Conservation (phyloP, 1,284 basidiomycete species). For the Termitomyces sp. region DNA sequence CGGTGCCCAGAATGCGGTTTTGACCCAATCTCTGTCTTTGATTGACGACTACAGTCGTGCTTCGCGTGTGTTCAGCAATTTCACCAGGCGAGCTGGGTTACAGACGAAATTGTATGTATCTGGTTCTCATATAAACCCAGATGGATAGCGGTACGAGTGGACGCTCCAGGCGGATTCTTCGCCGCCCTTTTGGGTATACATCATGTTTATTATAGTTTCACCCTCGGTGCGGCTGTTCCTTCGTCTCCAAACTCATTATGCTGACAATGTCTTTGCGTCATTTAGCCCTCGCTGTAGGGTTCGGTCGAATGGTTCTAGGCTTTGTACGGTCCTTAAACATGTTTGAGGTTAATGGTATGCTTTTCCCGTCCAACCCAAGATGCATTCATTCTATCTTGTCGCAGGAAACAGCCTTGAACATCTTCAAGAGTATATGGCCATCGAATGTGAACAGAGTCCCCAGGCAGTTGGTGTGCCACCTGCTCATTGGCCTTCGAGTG, state of each 20-base stretch:
- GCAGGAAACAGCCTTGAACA: slow-evolving; percentile 54
- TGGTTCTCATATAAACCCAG: not conserved
- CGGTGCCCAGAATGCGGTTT: slow-evolving; percentile 32
- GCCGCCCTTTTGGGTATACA: slow-evolving; percentile 48
- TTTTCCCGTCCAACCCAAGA: slow-evolving; percentile 26
- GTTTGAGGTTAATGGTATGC: slow-evolving; percentile 53
- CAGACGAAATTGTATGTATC: not conserved
- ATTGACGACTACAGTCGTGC: slow-evolving; percentile 34
- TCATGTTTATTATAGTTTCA: slow-evolving; percentile 40
- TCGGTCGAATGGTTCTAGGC: slow-evolving; percentile 47
- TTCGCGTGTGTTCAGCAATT: slow-evolving; percentile 31
- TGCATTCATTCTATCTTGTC: not conserved
- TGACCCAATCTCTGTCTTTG: slow-evolving; percentile 25
- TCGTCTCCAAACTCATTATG: not conserved
- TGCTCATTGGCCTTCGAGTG: slow-evolving; percentile 75
- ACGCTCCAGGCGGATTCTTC: slow-evolving; percentile 41
- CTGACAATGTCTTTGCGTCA: not conserved
- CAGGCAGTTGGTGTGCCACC: slow-evolving; percentile 53
- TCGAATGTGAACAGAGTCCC: slow-evolving; percentile 63
- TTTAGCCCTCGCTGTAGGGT: slow-evolving; percentile 32
- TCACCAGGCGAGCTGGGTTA: slow-evolving; percentile 24
- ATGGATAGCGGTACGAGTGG: slow-evolving; percentile 37
- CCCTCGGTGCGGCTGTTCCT: slow-evolving; percentile 30
- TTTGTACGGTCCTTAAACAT: slow-evolving; percentile 48
- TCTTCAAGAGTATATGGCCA: slow-evolving; percentile 63